These are phyloP conservation scores for Eutrema salsugineum DNA, from an alignment of 441 rosid species.

Conservation along the genomic window DNA sequence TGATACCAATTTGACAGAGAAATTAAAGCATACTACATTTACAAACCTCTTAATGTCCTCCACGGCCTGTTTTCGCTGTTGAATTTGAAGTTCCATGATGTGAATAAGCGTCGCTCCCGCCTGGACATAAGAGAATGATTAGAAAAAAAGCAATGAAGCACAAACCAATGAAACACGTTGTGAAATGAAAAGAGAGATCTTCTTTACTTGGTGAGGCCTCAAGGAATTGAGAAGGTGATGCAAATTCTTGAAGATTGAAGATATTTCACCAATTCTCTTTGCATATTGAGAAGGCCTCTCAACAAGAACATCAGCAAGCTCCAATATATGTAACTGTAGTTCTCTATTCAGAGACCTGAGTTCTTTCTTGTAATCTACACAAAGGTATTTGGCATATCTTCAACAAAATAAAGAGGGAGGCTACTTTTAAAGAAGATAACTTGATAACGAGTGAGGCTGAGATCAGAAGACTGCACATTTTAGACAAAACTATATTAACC, in stretches of 20 bases:
- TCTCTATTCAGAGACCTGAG: slow-evolving; percentile 77
- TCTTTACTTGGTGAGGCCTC: slow-evolving; percentile 84
- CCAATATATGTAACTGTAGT: slow-evolving; percentile 82
- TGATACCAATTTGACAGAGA: background rate
- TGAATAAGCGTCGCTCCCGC: slow-evolving; percentile 94
- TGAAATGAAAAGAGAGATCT: background rate
- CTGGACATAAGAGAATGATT: slow-evolving; percentile 30
- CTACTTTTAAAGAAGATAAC: background rate
- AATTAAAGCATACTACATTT: slow-evolving; percentile 10
- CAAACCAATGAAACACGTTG: background rate
- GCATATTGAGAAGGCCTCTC: slow-evolving; percentile 97
- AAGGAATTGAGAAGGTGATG: slow-evolving; percentile 94
- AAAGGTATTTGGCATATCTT: background rate
- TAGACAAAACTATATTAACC: background rate
- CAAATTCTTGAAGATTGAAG: slow-evolving; percentile 85
- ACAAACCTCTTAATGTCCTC: slow-evolving; percentile 89
- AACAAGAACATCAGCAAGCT: slow-evolving; percentile 93
- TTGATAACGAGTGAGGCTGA: background rate
- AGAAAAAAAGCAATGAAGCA: background rate
- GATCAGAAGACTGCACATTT: background rate
- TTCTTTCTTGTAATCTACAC: slow-evolving; percentile 83
- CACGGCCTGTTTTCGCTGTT: slow-evolving; percentile 81
- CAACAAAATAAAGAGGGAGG: background rate
- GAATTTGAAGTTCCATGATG: slow-evolving; percentile 85
- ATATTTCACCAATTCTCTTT: slow-evolving; percentile 90